Evolutionary conservation across 2,329 filamentous ascomycete genomes (phyloP).

Genomic region (Colletotrichum costaricense): DNA sequence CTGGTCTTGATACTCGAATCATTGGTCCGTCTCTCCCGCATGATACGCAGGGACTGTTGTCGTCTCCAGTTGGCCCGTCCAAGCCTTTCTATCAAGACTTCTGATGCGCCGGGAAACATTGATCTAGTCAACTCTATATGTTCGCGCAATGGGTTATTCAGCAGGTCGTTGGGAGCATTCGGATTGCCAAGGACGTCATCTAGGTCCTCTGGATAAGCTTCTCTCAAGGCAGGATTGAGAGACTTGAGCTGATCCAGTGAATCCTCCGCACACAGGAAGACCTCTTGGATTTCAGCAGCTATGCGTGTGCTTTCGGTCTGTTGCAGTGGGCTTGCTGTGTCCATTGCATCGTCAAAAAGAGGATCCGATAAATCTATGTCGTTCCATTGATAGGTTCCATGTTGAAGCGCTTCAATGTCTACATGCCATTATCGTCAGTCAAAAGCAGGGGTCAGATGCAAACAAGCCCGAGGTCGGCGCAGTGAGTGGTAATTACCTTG

Average conservation of each 20-base stretch:
- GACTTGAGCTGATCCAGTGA: not conserved
- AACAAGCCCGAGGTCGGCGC: not conserved
- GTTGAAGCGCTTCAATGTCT: not conserved
- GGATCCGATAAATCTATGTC: not conserved
- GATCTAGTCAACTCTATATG: not conserved
- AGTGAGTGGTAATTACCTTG: not conserved
- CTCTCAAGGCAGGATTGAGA: not conserved
- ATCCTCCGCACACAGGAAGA: not conserved
- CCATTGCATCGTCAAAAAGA: not conserved
- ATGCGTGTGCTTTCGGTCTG: not conserved
- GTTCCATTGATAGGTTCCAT: not conserved
- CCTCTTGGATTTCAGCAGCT: not conserved
- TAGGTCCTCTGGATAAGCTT: slow-evolving; percentile 10
- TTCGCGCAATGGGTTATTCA: not conserved
- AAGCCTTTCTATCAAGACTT: not conserved
- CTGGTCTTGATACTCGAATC: too few relatives aligned
- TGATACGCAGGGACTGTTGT: not conserved
- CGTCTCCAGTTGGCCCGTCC: slow-evolving; percentile 20
- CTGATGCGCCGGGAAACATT: slow-evolving; percentile 5
- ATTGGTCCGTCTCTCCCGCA: not conserved
- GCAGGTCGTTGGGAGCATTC: not conserved
- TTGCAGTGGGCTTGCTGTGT: not conserved
- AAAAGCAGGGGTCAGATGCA: not conserved
- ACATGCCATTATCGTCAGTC: too few relatives aligned
- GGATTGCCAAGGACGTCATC: too few relatives aligned